Base-by-base conservation (phyloP, 345 rosid species). In the Physaria fendleri region DNA sequence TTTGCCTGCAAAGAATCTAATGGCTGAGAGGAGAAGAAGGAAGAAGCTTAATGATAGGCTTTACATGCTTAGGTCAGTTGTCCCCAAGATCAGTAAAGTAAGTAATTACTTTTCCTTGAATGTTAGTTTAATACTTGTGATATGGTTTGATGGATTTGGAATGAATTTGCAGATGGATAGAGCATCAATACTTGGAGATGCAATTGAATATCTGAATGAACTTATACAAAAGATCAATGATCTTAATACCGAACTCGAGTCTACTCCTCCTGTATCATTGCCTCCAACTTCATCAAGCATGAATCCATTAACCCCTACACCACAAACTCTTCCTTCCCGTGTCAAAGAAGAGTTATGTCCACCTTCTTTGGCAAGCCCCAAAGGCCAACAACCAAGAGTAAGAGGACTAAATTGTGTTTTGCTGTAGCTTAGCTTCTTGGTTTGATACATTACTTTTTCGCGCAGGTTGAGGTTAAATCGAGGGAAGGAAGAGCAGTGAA, bases 81-180 rank as follows among this genome's bases (percentile, higher is more conserved):
- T 93, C 8, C 99, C 99, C 48, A 89, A 87, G 65, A 93, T 93
- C 68, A 93, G 99, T 78, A 93, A 89, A 85, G 99, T 93, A 78
- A 37, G 6, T 3, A 27, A 3, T 10, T 18, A 5, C 2, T 25
- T 52, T 10, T 62, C 29, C 13, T 44, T 8, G 2, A 32, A 8
- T 2, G 20, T 35, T 61, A 33, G 0, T 34, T 0, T 1, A 35
- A 45, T 32, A 56, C 49, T 56, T 44, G 41, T 32, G 30, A 39
- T 1, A 13, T 20, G 16, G 13, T 25, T 35, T 25, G 28, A 10
- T 12, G 29, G 27, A 12, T 48, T 51, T 28, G 3, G 10, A 40
- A 43, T n/a, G n/a, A n/a, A n/a, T n/a, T n/a, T 62, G 60, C 79
- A 91, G 96, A 91, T 91, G 98, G 98, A 91, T 68, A 77, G 98